These are phyloP conservation scores for Phytopythium boreale DNA, from an alignment of 352 stramenopile genomes.

Conservation along the genomic window DNA sequence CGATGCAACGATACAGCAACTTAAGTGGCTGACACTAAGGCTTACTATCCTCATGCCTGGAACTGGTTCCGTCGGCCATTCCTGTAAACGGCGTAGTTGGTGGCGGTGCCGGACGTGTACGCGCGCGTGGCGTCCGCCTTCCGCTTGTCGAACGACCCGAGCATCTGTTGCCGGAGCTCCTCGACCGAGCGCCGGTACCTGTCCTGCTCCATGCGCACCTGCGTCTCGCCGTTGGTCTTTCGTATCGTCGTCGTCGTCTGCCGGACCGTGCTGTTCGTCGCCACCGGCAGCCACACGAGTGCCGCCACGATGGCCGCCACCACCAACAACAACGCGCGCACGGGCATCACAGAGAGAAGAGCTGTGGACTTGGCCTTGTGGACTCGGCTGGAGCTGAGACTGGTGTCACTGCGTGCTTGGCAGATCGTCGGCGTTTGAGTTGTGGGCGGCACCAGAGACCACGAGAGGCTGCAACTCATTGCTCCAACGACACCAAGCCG, in stretches of 20 bases:
- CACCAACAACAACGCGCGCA: background rate
- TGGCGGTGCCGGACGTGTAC: constrained; percentile 1
- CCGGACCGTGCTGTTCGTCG: background rate
- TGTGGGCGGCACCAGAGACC: too few relatives aligned
- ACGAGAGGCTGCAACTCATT: background rate
- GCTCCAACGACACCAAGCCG: background rate
- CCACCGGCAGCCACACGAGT: background rate
- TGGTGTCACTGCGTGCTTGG: background rate
- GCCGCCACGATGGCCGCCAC: background rate
- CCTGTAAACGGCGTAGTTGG: constrained; percentile 5
- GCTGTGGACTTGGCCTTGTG: background rate
- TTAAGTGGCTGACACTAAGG: too few relatives aligned
- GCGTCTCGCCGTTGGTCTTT: background rate
- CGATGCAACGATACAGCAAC: background rate
- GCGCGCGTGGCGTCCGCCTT: background rate
- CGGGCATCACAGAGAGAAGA: background rate
- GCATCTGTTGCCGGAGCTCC: constrained; percentile 1
- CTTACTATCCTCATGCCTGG: background rate
- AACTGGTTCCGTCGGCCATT: background rate
- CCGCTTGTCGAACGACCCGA: background rate
- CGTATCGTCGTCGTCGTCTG: background rate
- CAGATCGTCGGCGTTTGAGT: background rate
- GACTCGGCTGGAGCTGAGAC: too few relatives aligned
- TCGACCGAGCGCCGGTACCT: background rate
- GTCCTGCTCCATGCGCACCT: constrained; percentile 1